Evolutionary conservation across 805 yeast genomes (phyloP).

Genomic region (Groenewaldozyma tartarivorans): DNA sequence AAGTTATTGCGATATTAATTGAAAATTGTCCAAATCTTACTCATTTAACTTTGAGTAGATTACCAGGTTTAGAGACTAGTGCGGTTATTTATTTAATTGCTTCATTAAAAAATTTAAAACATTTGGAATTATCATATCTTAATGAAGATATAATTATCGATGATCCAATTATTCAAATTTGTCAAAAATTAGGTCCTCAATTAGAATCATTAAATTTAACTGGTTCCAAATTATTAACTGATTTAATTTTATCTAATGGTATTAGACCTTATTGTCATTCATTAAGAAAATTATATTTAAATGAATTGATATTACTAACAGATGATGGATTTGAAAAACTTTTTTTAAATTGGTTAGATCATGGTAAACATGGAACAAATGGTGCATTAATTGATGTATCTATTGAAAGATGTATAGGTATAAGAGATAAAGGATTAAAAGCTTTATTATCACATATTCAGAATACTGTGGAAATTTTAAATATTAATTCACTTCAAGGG

Average conservation of each 20-base stretch:
- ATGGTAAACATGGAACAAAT: neutral
- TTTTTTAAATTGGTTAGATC: conserved; percentile 42
- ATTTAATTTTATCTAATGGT: conserved; percentile 45
- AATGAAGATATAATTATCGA: conserved; percentile 49
- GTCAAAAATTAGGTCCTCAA: conserved; percentile 34
- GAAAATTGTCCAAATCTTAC: conserved; percentile 48
- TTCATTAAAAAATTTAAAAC: conserved; percentile 43
- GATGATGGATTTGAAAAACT: conserved; percentile 55
- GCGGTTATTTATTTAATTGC: conserved; percentile 56
- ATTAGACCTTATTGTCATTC: conserved; percentile 46
- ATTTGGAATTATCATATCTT: conserved; percentile 54
- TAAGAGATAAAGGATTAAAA: conserved; percentile 54
- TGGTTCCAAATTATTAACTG: conserved; percentile 69
- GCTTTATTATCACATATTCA: conserved; percentile 56
- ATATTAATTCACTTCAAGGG: conserved; percentile 60
- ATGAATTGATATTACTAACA: conserved; percentile 52
- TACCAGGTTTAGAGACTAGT: conserved; percentile 60
- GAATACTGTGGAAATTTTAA: conserved; percentile 56
- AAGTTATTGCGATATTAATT: conserved; percentile 51
- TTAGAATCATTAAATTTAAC: conserved; percentile 51
- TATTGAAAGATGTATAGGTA: conserved; percentile 53
- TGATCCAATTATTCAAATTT: neutral
- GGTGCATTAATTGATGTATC: conserved; percentile 32
- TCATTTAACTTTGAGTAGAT: conserved; percentile 50
- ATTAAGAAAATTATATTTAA: conserved; percentile 51